A percentile compares a stretch with the other conserved stretches of the same genome.
Evolutionary conservation across 257 asterid genomes (phyloP).

Genomic region (Prunella vulgaris): DNA sequence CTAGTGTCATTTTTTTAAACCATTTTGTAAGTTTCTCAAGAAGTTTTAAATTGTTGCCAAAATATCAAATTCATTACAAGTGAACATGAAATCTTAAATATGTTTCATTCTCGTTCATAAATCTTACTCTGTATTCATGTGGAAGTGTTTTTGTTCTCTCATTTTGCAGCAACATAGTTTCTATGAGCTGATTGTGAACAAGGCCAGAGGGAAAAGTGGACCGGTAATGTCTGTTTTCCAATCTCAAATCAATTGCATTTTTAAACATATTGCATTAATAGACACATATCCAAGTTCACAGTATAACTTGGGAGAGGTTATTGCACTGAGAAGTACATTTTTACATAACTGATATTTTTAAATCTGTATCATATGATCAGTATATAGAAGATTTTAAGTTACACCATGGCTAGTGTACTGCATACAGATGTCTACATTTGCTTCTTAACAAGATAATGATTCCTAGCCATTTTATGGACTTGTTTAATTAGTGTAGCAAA

Average conservation of each 20-base stretch:
- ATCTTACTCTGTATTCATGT: neutral
- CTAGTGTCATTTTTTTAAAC: too few relatives aligned
- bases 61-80: neutral
- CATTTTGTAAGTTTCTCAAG: too few relatives aligned
- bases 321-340: neutral
- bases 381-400: neutral
- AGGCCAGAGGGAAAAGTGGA: slow-evolving; percentile 99
- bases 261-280: neutral
- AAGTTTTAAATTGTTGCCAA: neutral
- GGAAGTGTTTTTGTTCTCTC: neutral
- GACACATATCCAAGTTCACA: neutral
- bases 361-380: neutral
- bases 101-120: neutral
- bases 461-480: neutral
- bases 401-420: neutral
- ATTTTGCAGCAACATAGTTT: slow-evolving; percentile 88
- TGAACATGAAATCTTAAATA: neutral
- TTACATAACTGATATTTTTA: neutral
- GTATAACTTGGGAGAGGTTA: neutral
- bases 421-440: slow-evolving; percentile 7
- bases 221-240: slow-evolving; percentile 64
- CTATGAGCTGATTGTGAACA: slow-evolving; percentile 92
- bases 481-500: neutral
- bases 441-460: neutral
- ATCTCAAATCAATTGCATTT: slow-evolving; percentile 23